Conservation (phyloP, 129 eudicot genomes). For the Pseudognaphalium luteoalbum region DNA sequence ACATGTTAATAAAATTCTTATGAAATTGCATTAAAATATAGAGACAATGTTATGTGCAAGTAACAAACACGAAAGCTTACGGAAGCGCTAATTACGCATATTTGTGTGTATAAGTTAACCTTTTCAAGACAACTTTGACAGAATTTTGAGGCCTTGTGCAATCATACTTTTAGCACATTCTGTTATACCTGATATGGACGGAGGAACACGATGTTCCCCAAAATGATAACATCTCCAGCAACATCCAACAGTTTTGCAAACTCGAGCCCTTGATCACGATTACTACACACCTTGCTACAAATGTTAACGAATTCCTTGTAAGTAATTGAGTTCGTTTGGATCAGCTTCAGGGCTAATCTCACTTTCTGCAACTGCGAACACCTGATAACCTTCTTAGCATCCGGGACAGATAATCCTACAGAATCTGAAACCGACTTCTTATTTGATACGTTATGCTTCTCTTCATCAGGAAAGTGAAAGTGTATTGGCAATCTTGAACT, state of each 20-base stretch:
- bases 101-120: too few relatives aligned
- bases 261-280: conserved; percentile 43
- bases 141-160: too few relatives aligned
- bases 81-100: too few relatives aligned
- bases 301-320: conserved; percentile 44
- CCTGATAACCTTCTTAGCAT: conserved; percentile 44
- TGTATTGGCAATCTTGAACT: conserved; percentile 32
- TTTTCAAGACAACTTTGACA: too few relatives aligned
- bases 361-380: conserved; percentile 48
- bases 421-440: conserved; percentile 25
- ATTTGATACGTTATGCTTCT: conserved; percentile 21
- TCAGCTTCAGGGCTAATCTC: conserved; percentile 33
- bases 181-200: conserved; percentile 61
- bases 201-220: conserved; percentile 57
- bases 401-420: conserved; percentile 30
- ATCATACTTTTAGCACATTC: neutral
- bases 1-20: neutral
- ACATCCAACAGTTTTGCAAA: conserved; percentile 57
- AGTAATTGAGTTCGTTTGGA: conserved; percentile 36
- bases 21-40: too few relatives aligned
- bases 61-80: too few relatives aligned
- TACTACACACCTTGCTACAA: conserved; percentile 39
- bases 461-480: conserved; percentile 39
- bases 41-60: too few relatives aligned
- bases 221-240: conserved; percentile 60